Conservation (phyloP, 192 early-diverging fungal genomes). For the Linnemannia hyalina region DNA sequence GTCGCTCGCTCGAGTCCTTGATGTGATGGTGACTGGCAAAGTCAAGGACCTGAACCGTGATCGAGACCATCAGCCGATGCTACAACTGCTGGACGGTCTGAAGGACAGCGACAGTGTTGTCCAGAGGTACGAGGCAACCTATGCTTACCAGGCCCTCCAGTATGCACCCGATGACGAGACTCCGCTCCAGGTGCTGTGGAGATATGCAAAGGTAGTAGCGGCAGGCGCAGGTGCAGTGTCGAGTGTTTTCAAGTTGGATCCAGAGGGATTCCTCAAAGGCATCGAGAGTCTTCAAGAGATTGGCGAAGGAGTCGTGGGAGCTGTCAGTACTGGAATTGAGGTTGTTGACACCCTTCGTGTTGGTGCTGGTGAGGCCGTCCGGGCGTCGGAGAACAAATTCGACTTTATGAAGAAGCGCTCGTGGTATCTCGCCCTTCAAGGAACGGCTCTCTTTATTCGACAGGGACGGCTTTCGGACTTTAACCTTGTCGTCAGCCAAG, state of each 20-base stretch:
- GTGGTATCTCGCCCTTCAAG: not conserved
- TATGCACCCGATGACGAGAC: not conserved
- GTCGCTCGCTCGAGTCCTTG: not conserved
- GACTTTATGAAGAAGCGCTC: not conserved
- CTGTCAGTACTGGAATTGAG: not conserved
- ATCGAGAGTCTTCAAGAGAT: too few relatives aligned
- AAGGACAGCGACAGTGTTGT: not conserved
- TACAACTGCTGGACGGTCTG: not conserved
- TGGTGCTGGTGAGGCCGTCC: not conserved
- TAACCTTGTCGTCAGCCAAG: not conserved
- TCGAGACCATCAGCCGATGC: not conserved
- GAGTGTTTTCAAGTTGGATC: not conserved
- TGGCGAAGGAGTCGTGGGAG: too few relatives aligned
- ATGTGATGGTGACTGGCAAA: not conserved
- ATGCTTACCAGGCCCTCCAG: not conserved
- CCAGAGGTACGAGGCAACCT: not conserved
- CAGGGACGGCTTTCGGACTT: not conserved
- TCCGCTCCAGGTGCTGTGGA: not conserved
- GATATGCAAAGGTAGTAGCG: not conserved
- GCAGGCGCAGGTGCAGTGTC: not conserved
- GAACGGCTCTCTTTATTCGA: not conserved
- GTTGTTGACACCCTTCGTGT: not conserved
- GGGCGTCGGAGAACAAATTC: not conserved
- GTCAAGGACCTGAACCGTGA: not conserved
- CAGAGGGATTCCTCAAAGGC: not conserved